Evolutionary conservation across 495 filamentous ascomycete species (phyloP), one percentile per base, ranked within the genome.

Genomic region (Aspergillus carlsbadensis): DNA sequence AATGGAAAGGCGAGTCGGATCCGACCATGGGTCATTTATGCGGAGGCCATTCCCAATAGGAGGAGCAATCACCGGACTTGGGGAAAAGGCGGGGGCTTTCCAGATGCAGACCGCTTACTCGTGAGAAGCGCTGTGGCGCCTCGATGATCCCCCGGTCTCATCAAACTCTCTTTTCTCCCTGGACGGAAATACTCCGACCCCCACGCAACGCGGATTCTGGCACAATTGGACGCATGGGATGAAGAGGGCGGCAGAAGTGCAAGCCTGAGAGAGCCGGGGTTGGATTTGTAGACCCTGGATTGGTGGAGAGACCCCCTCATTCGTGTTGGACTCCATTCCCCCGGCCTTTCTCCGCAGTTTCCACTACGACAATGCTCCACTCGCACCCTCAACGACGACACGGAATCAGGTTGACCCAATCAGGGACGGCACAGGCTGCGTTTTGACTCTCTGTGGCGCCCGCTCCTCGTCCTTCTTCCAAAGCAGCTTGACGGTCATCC

Each of bases 261-360:
- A 37, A 15, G 10, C 22, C 34, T 15, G 31, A 29, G 20, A 44
- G 54, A 24, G 36, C 15, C n/a, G 20, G 20, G 37, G 6, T 37
- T 8, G 29, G 24, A n/a, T 22, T 43, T 5, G 36, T 21, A 17
- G 41, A 31, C 6, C n/a, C 6, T 24, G 10, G 18, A 56, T 56
- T 50, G 44, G 45, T 24, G 13, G 21, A 20, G 29, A 41, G 35
- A n/a, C 10, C 13, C 26, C 26, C 26, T 29, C 26, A 29, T 29
- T 18, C 17, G 20, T 29, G 29, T 45, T n/a, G 11, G 15, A 20
- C 10, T 2, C 41, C 2, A 13, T 21, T 3, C 21, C 56, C 56
- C 56, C 56, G 50, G 56, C 7, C 22, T 59, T 54, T 59, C 56
- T 59, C 56, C 56, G 56, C 56, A 59, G 7, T 26, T 46, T 41